Base-by-base conservation (phyloP, 495 filamentous ascomycete genomes). In the Podospora comata region DNA sequence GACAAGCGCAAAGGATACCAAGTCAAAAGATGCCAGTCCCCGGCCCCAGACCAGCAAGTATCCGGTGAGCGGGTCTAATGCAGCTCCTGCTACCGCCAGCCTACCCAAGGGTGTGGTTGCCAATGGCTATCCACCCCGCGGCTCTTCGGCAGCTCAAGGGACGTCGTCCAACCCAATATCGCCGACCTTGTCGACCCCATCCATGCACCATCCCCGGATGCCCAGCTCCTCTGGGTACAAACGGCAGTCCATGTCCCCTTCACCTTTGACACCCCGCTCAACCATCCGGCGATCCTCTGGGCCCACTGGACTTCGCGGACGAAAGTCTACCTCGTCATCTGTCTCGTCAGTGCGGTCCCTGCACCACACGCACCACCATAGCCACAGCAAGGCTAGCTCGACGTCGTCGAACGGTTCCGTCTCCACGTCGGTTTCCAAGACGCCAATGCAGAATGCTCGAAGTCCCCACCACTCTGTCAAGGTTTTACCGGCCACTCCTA, bases 321-420 rank as follows among this genome's bases (percentile, higher is more conserved):
- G 95, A 67, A 98, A 97, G 77, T 97, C 94, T 2, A 98, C 95
- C 3, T 97, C 94, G 5, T 97, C 93, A 2, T 98, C 95, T 11
- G 88, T 99, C 23, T 97, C 92, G 18, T 97, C 93, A 0, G 89
- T 98, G 68, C 89, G 94, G 58, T 95, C 91, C 58, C 92, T 98
- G 72, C 94, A 96, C 73, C 92, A 95, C 62, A 61, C 75, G 65
- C 93, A 96, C 73, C 92, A 96, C 63, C 93, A 96, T 74, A 87
- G 89, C 28, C 95, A 97, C 74, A 97, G 93, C 11, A 97, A 97
- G 75, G 93, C 95, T 3, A 95, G 91, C 18, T 97, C 94, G 0
- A 94, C 93, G 0, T 96, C 93, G 11, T 97, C 94, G 28, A 92
- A 88, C 65, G 89, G 88, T 64, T 86, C 90, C 16, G 85, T 89